Evolutionary conservation across 2,329 filamentous ascomycete species (phyloP).

Genomic region (Didymella lethalis): DNA sequence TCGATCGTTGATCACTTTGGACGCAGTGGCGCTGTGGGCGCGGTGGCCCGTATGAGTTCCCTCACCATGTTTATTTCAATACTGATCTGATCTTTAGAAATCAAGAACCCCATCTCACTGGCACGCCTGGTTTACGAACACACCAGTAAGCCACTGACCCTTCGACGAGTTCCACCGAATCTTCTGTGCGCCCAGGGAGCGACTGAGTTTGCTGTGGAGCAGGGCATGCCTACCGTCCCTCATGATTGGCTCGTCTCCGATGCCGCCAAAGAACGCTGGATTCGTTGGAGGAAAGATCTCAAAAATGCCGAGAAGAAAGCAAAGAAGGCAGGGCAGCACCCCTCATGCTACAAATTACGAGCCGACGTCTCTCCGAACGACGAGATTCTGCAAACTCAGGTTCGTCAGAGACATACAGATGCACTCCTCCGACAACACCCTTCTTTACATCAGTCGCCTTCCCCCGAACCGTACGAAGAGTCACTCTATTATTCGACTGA

Average conservation of each 20-base stretch:
- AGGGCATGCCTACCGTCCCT: slow-evolving; percentile 75
- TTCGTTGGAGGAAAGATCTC: slow-evolving; percentile 78
- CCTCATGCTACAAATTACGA: slow-evolving; percentile 40
- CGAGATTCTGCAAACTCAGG: slow-evolving; percentile 26
- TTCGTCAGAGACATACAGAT: slow-evolving; percentile 50
- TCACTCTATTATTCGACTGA: slow-evolving; percentile 25
- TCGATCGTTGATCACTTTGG: slow-evolving; percentile 91
- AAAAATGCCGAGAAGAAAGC: slow-evolving; percentile 64
- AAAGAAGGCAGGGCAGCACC: slow-evolving; percentile 39
- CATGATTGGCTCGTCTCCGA: slow-evolving; percentile 82
- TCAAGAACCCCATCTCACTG: slow-evolving; percentile 90
- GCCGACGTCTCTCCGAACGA: slow-evolving; percentile 36
- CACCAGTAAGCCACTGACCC: slow-evolving; percentile 77
- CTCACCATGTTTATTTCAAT: background rate
- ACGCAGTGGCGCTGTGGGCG: slow-evolving; percentile 90
- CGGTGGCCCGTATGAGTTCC: slow-evolving; percentile 76
- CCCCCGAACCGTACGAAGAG: slow-evolving; percentile 37
- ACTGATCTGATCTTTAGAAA: slow-evolving; percentile 62
- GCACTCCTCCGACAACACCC: slow-evolving; percentile 36
- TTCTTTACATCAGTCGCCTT: slow-evolving; percentile 23
- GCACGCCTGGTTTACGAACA: slow-evolving; percentile 83
- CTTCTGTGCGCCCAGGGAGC: slow-evolving; percentile 88
- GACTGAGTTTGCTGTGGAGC: slow-evolving; percentile 81
- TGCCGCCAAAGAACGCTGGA: slow-evolving; percentile 78
- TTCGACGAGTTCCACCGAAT: slow-evolving; percentile 90